phyloP scores from a whole-genome alignment of 176 grass and related monocot species.

The Oryza punctata region DNA sequence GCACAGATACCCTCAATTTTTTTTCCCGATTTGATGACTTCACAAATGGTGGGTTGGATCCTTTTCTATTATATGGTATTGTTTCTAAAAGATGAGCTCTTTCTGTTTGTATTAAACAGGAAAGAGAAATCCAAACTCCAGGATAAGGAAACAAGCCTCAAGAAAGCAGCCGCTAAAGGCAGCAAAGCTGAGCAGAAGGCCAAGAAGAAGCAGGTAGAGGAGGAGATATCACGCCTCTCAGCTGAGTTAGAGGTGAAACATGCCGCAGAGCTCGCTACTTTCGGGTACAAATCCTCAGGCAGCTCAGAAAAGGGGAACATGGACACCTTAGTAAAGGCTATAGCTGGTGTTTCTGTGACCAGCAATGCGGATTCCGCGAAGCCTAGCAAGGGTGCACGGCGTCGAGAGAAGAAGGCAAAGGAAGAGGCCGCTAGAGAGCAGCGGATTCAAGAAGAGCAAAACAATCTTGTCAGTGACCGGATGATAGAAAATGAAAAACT shows the following conservation, averaged over 20 bases:
- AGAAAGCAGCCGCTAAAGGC: conserved; percentile 91
- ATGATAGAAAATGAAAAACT: conserved; percentile 84
- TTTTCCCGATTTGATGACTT: conserved; percentile 19
- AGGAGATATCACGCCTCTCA: conserved; percentile 65
- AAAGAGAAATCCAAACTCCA: conserved; percentile 83
- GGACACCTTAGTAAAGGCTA: conserved; percentile 81
- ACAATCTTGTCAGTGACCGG: conserved; percentile 71
- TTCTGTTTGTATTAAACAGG: conserved; percentile 46
- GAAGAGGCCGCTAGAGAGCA: conserved; percentile 94
- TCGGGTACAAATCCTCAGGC: conserved; percentile 61
- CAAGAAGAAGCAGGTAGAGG: conserved; percentile 97
- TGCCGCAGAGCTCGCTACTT: conserved; percentile 69
- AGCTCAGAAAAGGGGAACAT: conserved; percentile 63
- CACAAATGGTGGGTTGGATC: neutral
- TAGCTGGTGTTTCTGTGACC: conserved; percentile 74
- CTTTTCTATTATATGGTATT: conserved; percentile 16
- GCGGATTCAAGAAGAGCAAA: conserved; percentile 94
- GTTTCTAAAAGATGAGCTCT: conserved; percentile 1
- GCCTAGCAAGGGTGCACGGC: conserved; percentile 59
- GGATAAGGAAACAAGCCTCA: conserved; percentile 87
- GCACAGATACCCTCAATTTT: neutral
- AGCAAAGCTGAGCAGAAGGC: conserved; percentile 98
- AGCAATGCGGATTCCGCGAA: conserved; percentile 56
- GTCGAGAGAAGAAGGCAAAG: conserved; percentile 79
- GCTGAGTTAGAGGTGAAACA: conserved; percentile 77